Conservation (phyloP, 1,139 yeast genomes). For the Blastobotrys illinoisensis region DNA sequence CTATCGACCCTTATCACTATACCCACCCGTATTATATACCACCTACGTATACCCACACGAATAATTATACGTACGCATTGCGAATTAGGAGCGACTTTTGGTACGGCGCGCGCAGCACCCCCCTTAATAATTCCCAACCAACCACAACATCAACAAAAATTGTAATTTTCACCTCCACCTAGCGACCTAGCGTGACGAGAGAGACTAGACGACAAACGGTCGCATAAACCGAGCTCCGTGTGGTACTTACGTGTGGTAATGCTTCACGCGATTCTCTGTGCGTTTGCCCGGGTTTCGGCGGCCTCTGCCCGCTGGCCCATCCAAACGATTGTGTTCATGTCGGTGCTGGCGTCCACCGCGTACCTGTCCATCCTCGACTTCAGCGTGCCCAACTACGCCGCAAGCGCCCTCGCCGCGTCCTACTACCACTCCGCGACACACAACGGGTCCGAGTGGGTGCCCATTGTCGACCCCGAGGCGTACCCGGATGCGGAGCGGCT, state of each 20-base stretch:
- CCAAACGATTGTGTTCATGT: constrained; percentile 71
- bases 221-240: too few species aligned
- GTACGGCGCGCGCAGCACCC: background rate
- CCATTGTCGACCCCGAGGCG: constrained; percentile 25
- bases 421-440: constrained; percentile 22
- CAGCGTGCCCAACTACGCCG: constrained; percentile 46
- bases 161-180: background rate
- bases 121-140: background rate
- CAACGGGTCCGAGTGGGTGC: constrained; percentile 3
- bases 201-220: too few species aligned
- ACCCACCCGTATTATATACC: too few species aligned
- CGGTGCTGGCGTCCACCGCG: constrained; percentile 73
- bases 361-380: constrained; percentile 79
- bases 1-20: background rate
- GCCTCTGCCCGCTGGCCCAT: constrained; percentile 81
- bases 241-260: too few species aligned
- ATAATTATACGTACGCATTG: too few species aligned
- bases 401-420: constrained; percentile 23
- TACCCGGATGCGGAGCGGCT: constrained; percentile 41
- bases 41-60: too few species aligned
- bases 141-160: background rate
- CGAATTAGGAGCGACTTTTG: too few species aligned
- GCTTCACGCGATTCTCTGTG: background rate
- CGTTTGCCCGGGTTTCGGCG: constrained; percentile 34
- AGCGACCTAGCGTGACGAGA: background rate